A percentile compares a stretch with the other conserved stretches of the same genome.
Evolutionary conservation across 441 rosid genomes (phyloP).

Genomic region (Croton setiger): DNA sequence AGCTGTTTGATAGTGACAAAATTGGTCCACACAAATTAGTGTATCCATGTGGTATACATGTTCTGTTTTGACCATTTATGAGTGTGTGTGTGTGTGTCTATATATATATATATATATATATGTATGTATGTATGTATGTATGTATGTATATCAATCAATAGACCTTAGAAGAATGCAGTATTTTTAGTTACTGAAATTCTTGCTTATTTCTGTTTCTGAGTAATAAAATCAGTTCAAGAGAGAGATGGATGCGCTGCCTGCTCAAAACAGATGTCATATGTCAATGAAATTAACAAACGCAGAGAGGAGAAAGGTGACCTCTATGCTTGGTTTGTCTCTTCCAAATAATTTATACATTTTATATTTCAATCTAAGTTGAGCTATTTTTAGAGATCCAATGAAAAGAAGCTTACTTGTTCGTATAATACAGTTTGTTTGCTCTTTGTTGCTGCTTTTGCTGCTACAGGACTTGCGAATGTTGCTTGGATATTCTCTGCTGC

Average conservation of each 20-base stretch:
- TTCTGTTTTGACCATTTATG: background rate
- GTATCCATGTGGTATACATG: background rate
- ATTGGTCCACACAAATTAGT: background rate
- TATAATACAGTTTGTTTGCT: conserved; percentile 28
- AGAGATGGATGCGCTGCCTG: conserved; percentile 32
- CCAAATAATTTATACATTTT: background rate
- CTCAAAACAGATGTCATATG: conserved; percentile 36
- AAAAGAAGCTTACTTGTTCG: background rate
- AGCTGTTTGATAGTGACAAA: background rate
- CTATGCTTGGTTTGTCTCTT: conserved; percentile 33
- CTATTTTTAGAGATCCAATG: background rate
- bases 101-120: background rate
- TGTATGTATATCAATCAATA: background rate
- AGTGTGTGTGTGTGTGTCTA: background rate
- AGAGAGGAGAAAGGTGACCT: conserved; percentile 41
- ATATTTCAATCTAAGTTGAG: background rate
- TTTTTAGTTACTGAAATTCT: background rate
- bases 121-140: background rate
- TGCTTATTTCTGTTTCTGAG: background rate
- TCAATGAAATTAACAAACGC: conserved; percentile 33
- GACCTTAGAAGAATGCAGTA: background rate
- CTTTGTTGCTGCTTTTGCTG: conserved; percentile 41
- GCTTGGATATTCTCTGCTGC: conserved; percentile 29
- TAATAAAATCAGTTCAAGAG: background rate
- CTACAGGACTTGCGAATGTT: conserved; percentile 33